Evolutionary conservation across 495 filamentous ascomycete genomes (phyloP).

Genomic region (Daldinia grandis): DNA sequence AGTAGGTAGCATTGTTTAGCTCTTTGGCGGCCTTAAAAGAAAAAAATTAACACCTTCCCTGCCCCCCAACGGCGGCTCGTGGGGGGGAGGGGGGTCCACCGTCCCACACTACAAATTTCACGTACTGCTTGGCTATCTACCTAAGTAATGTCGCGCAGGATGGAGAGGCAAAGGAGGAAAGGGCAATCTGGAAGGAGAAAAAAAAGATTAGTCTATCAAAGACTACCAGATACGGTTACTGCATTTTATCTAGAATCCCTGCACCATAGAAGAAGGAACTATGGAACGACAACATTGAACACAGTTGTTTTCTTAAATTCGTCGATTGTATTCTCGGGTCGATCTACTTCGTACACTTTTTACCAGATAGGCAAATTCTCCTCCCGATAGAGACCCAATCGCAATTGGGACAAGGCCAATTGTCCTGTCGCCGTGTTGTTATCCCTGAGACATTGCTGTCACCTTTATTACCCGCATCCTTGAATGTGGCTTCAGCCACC

Average conservation of each 20-base stretch:
- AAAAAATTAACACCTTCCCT: too few relatives aligned
- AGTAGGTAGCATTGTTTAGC: not conserved
- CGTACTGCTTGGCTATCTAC: slow-evolving; percentile 34
- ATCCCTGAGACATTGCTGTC: slow-evolving; percentile 33
- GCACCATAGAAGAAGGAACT: slow-evolving; percentile 26
- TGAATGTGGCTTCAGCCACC: slow-evolving; percentile 40
- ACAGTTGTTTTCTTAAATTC: slow-evolving; percentile 38
- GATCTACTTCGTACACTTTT: slow-evolving; percentile 14
- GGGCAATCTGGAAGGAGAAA: slow-evolving; percentile 16
- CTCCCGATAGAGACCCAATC: slow-evolving; percentile 23
- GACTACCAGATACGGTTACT: slow-evolving; percentile 39
- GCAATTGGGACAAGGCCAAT: slow-evolving; percentile 22
- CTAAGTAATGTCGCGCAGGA: slow-evolving; percentile 34
- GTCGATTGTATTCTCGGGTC: slow-evolving; percentile 17
- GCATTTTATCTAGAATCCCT: slow-evolving; percentile 33
- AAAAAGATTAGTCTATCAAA: slow-evolving; percentile 29
- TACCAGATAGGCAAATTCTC: slow-evolving; percentile 15
- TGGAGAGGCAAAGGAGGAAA: slow-evolving; percentile 8
- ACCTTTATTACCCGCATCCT: slow-evolving; percentile 26
- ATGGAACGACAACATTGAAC: slow-evolving; percentile 39
- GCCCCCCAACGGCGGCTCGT: slow-evolving; percentile 24
- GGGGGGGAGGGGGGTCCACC: slow-evolving; percentile 35
- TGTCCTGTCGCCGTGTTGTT: slow-evolving; percentile 25
- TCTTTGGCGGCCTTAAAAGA: slow-evolving; percentile 4
- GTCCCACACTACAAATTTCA: slow-evolving; percentile 37